Evolutionary conservation across 192 early-diverging fungal genomes (phyloP).

Genomic region (Chytriomyces sp.): DNA sequence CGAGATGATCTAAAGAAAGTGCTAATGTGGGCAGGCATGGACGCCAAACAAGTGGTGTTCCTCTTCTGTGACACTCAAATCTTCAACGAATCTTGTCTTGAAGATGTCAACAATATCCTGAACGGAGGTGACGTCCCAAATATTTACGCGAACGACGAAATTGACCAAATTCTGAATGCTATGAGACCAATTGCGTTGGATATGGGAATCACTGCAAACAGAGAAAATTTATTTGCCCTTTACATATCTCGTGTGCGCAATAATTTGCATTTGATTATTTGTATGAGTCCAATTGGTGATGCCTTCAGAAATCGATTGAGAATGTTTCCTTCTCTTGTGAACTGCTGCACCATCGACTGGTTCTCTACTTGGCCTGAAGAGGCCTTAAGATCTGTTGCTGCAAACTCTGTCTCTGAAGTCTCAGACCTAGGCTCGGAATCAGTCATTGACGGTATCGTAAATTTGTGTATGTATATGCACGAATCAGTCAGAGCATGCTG

Average conservation of each 20-base stretch:
- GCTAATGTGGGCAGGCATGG: slow-evolving; percentile 57
- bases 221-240: slow-evolving; percentile 60
- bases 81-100: slow-evolving; percentile 55
- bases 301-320: slow-evolving; percentile 62
- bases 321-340: slow-evolving; percentile 67
- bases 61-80: slow-evolving; percentile 67
- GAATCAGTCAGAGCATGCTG: slow-evolving; percentile 57
- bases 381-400: slow-evolving; percentile 57
- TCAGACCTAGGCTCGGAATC: slow-evolving; percentile 58
- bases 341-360: slow-evolving; percentile 72
- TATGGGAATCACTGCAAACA: slow-evolving; percentile 47
- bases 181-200: slow-evolving; percentile 59
- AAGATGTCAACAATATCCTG: slow-evolving; percentile 67
- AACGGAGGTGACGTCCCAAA: slow-evolving; percentile 70
- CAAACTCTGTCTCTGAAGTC: slow-evolving; percentile 59
- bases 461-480: slow-evolving; percentile 62
- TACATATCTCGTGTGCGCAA: slow-evolving; percentile 52
- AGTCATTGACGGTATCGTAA: slow-evolving; percentile 62
- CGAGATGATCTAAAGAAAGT: slow-evolving; percentile 65
- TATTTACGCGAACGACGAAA: slow-evolving; percentile 61
- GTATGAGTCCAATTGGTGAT: slow-evolving; percentile 69
- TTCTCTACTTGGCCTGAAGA: slow-evolving; percentile 71
- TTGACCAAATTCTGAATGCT: slow-evolving; percentile 56
- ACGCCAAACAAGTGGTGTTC: slow-evolving; percentile 62
- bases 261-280: slow-evolving; percentile 63